Evolutionary conservation across 1,284 basidiomycete species (phyloP), one percentile per base, ranked within the genome.

Genomic region (Malassezia vespertilionis): DNA sequence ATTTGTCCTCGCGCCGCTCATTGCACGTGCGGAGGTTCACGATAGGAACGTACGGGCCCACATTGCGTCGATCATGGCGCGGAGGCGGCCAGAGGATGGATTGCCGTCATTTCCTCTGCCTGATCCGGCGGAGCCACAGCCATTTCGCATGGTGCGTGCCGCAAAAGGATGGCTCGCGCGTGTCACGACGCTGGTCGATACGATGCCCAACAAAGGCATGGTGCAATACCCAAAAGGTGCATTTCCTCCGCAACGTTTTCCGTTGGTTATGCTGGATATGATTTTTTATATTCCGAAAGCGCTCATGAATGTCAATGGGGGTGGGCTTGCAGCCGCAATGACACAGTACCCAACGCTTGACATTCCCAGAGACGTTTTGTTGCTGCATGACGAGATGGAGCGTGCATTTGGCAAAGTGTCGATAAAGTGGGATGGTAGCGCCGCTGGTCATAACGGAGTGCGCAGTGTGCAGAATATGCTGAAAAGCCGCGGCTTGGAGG

Each of bases 361-460:
- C 15, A 18, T 43, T 6, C 41, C 41, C 3, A 3, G 27, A 3
- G 43, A 44, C 12, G 15, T 51, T 1, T 34, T 51, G 17, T 32
- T 51, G 5, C 24, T 51, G 27, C 48, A 51, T 18, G 48, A 51
- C 31, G 48, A 51, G 23, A 17, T 51, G 20, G 18, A 38, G 27
- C 42, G 48, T 12, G 18, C 36, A 2, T 51, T 51, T 31, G 48
- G 48, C 22, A 44, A 41, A 12, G 36, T 51, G 7, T 33, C 48
- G 0, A 24, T 37, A 12, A 51, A 51, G 38, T n/a, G 6, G 5
- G 42, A 31, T 14, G 48, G 48, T 21, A 51, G 48, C 18, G 48
- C 48, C n/a, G 38, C 15, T 8, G 48, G 48, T 2, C 48, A 51
- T 31, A 51, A 51, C 22, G 48, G 48, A 15, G 48, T 51, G 33